These are phyloP conservation scores for Neurospora sp. DNA, from an alignment of 2,329 filamentous ascomycete species.

Conservation along the genomic window DNA sequence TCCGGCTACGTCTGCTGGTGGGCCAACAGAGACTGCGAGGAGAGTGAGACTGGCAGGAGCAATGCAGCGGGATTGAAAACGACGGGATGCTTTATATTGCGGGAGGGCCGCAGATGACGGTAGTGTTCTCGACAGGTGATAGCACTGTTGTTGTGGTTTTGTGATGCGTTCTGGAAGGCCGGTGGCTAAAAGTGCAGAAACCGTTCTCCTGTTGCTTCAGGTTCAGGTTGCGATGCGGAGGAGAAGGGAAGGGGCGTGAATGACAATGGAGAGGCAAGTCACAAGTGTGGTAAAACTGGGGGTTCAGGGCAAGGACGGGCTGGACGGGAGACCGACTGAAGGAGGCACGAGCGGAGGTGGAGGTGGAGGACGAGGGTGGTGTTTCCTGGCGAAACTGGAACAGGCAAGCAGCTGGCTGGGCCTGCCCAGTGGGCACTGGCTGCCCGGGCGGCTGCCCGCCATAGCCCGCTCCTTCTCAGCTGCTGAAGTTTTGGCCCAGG, in stretches of 20 bases:
- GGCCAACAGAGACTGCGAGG: neutral
- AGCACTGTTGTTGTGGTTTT: neutral
- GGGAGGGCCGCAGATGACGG: neutral
- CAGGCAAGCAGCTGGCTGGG: neutral
- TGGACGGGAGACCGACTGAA: neutral
- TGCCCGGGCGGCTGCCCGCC: neutral
- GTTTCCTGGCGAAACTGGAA: neutral
- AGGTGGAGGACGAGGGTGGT: neutral
- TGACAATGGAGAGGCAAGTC: neutral
- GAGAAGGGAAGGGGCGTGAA: neutral
- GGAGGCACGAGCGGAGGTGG: neutral
- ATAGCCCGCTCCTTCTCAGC: neutral
- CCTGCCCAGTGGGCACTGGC: neutral
- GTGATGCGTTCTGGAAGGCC: neutral
- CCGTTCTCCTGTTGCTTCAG: neutral
- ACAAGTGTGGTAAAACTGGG: neutral
- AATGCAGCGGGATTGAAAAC: neutral
- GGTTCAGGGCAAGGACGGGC: neutral
- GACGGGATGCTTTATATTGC: neutral
- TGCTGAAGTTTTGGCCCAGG: neutral
- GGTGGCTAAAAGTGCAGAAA: neutral
- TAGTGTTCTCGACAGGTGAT: neutral
- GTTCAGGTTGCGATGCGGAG: neutral
- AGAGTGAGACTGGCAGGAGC: neutral
- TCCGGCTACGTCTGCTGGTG: neutral